A percentile compares a stretch with the other conserved stretches of the same genome.
Conservation (phyloP, 2,329 filamentous ascomycete species). For the Colletotrichum scovillei region DNA sequence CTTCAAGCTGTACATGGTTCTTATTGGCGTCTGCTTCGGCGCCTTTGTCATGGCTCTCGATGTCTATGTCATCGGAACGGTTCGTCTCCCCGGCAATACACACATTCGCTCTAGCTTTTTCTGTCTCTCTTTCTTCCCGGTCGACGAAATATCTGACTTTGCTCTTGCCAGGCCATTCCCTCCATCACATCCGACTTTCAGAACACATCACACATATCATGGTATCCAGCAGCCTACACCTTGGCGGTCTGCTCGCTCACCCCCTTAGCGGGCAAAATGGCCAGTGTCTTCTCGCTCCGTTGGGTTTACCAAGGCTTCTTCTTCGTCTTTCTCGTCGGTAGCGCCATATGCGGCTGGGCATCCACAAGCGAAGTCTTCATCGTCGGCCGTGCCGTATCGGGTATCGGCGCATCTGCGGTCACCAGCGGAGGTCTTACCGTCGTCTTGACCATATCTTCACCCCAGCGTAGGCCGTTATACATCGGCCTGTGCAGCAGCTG, state of each 20-base stretch:
- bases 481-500: neutral
- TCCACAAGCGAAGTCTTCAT: neutral
- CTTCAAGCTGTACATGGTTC: neutral
- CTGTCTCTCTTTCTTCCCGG: too few relatives aligned
- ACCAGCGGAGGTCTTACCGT: neutral
- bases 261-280: slow-evolving; percentile 1
- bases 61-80: neutral
- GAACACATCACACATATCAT: slow-evolving; percentile 1
- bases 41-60: slow-evolving; percentile 4
- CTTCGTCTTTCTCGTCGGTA: neutral
- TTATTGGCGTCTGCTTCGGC: neutral
- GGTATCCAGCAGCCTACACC: neutral
- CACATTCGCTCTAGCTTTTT: neutral
- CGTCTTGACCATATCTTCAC: neutral
- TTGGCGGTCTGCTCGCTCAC: slow-evolving; percentile 1
- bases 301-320: neutral
- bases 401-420: neutral
- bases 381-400: neutral
- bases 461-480: neutral
- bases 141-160: neutral
- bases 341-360: neutral
- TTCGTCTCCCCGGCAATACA: neutral
- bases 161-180: neutral
- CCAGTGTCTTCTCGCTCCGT: neutral
- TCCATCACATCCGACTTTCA: neutral